phyloP scores from a whole-genome alignment of 2,329 filamentous ascomycete genomes.

The Colletotrichum tamarilloi region DNA sequence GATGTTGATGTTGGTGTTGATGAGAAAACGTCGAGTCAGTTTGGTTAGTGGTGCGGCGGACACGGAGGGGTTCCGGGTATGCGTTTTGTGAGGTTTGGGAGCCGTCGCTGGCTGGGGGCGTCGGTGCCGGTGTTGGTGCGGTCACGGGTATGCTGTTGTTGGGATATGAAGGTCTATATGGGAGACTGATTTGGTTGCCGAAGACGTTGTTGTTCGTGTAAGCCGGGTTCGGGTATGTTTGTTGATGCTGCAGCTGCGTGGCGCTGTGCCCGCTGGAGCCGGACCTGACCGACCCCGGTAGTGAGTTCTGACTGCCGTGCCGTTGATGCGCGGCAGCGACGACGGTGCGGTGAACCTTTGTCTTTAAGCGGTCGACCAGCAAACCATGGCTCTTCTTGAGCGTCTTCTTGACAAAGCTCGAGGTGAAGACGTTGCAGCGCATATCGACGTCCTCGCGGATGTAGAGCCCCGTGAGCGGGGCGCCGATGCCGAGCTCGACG shows the following conservation, averaged over 20 bases:
- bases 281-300: not conserved
- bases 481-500: slow-evolving; percentile 73
- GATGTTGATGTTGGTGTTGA: not conserved
- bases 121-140: not conserved
- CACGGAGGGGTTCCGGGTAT: slow-evolving; percentile 22
- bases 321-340: not conserved
- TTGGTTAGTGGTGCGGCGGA: slow-evolving; percentile 11
- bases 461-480: slow-evolving; percentile 77
- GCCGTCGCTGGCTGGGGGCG: not conserved
- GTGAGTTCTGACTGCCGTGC: slow-evolving; percentile 22
- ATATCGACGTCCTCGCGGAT: slow-evolving; percentile 88
- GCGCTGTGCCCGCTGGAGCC: not conserved
- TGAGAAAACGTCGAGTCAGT: not conserved
- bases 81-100: not conserved
- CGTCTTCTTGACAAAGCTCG: slow-evolving; percentile 83
- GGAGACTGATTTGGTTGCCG: slow-evolving; percentile 11
- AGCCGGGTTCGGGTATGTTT: not conserved
- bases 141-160: not conserved
- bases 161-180: slow-evolving; percentile 20
- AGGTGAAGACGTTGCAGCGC: slow-evolving; percentile 81
- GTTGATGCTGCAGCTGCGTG: not conserved
- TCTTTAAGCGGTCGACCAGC: slow-evolving; percentile 75
- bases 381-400: slow-evolving; percentile 79
- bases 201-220: not conserved
- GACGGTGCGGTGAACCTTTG: slow-evolving; percentile 16